Conservation (phyloP, 495 filamentous ascomycete genomes). For the Poronia punctata region DNA sequence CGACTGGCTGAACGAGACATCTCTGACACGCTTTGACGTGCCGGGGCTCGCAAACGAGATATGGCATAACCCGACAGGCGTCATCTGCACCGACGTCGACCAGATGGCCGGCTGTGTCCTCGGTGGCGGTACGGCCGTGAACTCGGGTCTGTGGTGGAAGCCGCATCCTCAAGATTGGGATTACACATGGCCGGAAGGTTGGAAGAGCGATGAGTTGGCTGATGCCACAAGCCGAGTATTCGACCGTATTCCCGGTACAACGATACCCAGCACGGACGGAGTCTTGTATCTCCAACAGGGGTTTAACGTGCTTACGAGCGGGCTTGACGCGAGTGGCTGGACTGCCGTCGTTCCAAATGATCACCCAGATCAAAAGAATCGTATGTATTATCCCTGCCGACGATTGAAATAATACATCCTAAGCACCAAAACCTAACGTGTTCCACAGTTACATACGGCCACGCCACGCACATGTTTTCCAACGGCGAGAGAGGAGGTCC, state of each 20-base stretch:
- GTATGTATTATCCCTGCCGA: constrained; percentile 12
- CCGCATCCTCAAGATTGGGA: constrained; percentile 49
- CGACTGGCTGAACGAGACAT: constrained; percentile 51
- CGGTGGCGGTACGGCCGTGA: constrained; percentile 58
- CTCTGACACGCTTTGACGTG: constrained; percentile 61
- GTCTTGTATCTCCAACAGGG: constrained; percentile 54
- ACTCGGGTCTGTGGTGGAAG: constrained; percentile 44
- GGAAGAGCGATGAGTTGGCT: constrained; percentile 53
- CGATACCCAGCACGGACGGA: constrained; percentile 53
- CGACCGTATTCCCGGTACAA: constrained; percentile 54
- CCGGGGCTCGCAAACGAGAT: constrained; percentile 58
- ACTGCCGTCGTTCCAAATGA: constrained; percentile 49
- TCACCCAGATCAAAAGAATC: constrained; percentile 50
- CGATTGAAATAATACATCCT: background rate
- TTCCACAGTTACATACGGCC: constrained; percentile 34
- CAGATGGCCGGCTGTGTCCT: constrained; percentile 63
- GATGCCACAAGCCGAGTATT: constrained; percentile 53
- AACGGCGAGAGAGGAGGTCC: constrained; percentile 57
- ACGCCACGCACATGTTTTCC: constrained; percentile 53
- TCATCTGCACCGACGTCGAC: constrained; percentile 52
- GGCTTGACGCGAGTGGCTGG: constrained; percentile 49
- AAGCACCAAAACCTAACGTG: background rate
- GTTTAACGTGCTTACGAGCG: constrained; percentile 43
- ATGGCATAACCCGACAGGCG: constrained; percentile 46
- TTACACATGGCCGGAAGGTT: constrained; percentile 55